Evolutionary conservation across 2,329 filamentous ascomycete genomes (phyloP).

Genomic region (Talaromyces sp.): DNA sequence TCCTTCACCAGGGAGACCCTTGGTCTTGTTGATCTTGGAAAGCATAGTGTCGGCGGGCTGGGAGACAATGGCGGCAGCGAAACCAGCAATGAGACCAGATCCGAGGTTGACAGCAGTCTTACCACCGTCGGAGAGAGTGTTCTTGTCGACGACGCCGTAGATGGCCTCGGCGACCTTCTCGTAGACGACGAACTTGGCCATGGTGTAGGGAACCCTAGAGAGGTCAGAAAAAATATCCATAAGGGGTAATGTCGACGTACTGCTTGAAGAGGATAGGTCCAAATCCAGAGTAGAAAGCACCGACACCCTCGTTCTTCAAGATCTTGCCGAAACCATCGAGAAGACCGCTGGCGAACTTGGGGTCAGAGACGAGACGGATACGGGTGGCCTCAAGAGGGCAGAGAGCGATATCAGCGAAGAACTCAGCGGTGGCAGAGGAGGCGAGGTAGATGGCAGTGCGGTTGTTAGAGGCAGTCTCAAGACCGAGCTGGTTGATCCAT

Average conservation of each 20-base stretch:
- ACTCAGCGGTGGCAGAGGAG: constrained; percentile 59
- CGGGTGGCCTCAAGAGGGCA: constrained; percentile 91
- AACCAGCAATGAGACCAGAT: constrained; percentile 80
- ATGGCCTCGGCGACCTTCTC: constrained; percentile 78
- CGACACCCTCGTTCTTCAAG: constrained; percentile 73
- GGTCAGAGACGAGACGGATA: constrained; percentile 88
- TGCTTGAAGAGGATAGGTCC: constrained; percentile 85
- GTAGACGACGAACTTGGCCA: constrained; percentile 93
- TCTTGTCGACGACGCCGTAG: constrained; percentile 69
- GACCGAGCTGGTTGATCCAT: constrained; percentile 74
- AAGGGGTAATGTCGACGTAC: constrained; percentile 42
- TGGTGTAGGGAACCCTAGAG: constrained; percentile 79
- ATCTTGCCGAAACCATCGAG: constrained; percentile 80
- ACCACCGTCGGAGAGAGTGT: constrained; percentile 60
- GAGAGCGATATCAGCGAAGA: constrained; percentile 65
- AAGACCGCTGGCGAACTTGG: constrained; percentile 77
- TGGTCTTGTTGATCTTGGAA: constrained; percentile 94
- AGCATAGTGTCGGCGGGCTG: constrained; percentile 94
- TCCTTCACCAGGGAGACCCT: constrained; percentile 80
- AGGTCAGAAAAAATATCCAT: not conserved
- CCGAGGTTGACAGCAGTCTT: constrained; percentile 81
- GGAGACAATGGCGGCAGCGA: constrained; percentile 81
- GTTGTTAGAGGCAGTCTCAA: constrained; percentile 74
- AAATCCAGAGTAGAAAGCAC: constrained; percentile 88
- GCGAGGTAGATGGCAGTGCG: constrained; percentile 77